phyloP scores from a whole-genome alignment of 257 asterid genomes.

The Capsicum baccatum region DNA sequence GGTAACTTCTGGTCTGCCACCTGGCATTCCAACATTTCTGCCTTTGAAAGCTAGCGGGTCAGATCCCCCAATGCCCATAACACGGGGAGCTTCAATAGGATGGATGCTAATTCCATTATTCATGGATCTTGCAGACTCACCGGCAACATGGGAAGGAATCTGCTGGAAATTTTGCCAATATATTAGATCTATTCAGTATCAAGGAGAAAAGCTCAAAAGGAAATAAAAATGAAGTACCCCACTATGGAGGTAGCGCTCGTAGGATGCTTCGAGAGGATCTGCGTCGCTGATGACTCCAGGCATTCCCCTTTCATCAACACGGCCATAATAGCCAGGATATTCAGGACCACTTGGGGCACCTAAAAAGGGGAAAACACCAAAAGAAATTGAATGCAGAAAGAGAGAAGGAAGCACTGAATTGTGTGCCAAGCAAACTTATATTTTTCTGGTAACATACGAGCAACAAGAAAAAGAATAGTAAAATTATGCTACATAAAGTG shows the following conservation, averaged over 20 bases:
- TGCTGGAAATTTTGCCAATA: constrained; percentile 47
- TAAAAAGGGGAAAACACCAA: constrained; percentile 33
- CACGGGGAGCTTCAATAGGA: constrained; percentile 59
- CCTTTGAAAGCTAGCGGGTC: constrained; percentile 52
- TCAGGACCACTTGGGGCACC: constrained; percentile 70
- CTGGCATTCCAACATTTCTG: constrained; percentile 48
- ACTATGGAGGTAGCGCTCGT: constrained; percentile 75
- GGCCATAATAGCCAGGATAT: constrained; percentile 51
- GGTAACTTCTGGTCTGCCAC: constrained; percentile 62
- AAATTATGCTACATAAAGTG: not conserved
- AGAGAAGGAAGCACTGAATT: constrained; percentile 21
- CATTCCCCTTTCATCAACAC: constrained; percentile 61
- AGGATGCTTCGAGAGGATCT: constrained; percentile 77
- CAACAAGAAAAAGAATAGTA: constrained; percentile 17
- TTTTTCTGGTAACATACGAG: not conserved
- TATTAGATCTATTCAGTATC: not conserved
- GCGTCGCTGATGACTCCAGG: constrained; percentile 61
- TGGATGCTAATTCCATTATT: constrained; percentile 55
- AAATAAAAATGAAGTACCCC: constrained; percentile 47
- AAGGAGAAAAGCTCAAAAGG: constrained; percentile 21
- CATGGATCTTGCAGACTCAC: constrained; percentile 63
- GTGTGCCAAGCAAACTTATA: not conserved
- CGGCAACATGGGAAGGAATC: constrained; percentile 49
- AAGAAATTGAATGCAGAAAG: constrained; percentile 19
- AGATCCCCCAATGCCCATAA: constrained; percentile 52